These are phyloP conservation scores for Helenozyma baotianmanensis DNA, from an alignment of 805 yeast genomes.

Conservation along the genomic window DNA sequence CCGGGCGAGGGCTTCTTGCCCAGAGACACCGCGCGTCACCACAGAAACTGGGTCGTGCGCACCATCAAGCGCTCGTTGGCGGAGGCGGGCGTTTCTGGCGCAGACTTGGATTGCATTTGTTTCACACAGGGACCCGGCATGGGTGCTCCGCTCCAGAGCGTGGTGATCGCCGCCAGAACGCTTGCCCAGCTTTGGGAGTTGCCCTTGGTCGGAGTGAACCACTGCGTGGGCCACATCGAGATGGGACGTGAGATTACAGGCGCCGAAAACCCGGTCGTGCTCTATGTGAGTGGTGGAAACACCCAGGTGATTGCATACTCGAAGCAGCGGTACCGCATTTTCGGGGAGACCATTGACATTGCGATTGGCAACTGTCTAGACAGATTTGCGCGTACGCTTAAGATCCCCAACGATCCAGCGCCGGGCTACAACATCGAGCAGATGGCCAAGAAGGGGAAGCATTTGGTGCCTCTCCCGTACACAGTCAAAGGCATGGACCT, in stretches of 20 bases:
- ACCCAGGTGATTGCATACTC: constrained; percentile 98
- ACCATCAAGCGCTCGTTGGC: constrained; percentile 60
- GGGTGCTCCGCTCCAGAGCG: constrained; percentile 97
- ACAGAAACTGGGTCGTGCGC: constrained; percentile 88
- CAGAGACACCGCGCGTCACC: constrained; percentile 94
- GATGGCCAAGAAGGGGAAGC: constrained; percentile 67
- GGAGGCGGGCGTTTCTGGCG: constrained; percentile 50
- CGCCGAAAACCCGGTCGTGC: constrained; percentile 95
- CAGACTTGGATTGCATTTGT: constrained; percentile 73
- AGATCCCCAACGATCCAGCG: constrained; percentile 87
- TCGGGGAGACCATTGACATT: constrained; percentile 97
- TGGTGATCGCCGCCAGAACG: constrained; percentile 88
- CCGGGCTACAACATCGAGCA: constrained; percentile 98
- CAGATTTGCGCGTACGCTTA: constrained; percentile 87
- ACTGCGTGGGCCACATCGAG: constrained; percentile 96
- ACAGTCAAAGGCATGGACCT: constrained; percentile 99
- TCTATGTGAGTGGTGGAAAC: constrained; percentile 97
- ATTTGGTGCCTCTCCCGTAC: constrained; percentile 77
- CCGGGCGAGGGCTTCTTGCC: constrained; percentile 99
- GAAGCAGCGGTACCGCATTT: constrained; percentile 88
- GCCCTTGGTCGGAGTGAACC: constrained; percentile 93
- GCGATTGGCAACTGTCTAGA: constrained; percentile 98
- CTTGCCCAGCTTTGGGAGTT: constrained; percentile 71
- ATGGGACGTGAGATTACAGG: constrained; percentile 99
- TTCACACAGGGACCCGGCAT: constrained; percentile 99